phyloP scores from a whole-genome alignment of 306 rosid genomes.

The Parietaria judaica region DNA sequence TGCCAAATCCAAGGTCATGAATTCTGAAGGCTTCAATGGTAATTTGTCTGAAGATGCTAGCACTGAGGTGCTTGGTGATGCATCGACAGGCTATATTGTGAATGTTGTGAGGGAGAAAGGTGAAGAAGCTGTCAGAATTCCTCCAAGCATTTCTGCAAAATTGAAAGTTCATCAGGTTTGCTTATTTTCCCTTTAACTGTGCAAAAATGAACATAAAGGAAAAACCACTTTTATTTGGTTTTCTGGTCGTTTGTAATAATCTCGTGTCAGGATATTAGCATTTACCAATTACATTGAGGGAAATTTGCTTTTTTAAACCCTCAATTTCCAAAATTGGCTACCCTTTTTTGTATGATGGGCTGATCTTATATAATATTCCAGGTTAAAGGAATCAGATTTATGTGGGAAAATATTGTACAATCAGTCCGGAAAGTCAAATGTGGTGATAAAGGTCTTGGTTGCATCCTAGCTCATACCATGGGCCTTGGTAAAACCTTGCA shows the following conservation, averaged over 20 bases:
- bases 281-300: not conserved
- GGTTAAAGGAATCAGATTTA: constrained; percentile 82
- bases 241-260: not conserved
- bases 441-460: constrained; percentile 98
- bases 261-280: not conserved
- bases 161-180: constrained; percentile 88
- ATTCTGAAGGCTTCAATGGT: constrained; percentile 47
- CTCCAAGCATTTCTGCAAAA: constrained; percentile 85
- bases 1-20: constrained; percentile 47
- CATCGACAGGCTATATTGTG: constrained; percentile 66
- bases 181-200: not conserved
- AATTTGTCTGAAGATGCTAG: constrained; percentile 69
- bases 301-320: no score
- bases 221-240: not conserved
- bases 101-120: constrained; percentile 95
- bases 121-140: constrained; percentile 83
- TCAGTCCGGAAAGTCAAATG: constrained; percentile 79
- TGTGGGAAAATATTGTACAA: constrained; percentile 98
- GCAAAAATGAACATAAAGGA: no score
- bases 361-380: constrained; percentile 29
- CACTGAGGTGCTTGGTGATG: constrained; percentile 76
- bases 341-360: not conserved
- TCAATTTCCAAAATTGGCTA: no score
- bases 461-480: constrained; percentile 97
- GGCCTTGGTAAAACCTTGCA: constrained; percentile 99